Base-by-base conservation (phyloP, 2,329 filamentous ascomycete species). In the Hyphodiscus sp. region DNA sequence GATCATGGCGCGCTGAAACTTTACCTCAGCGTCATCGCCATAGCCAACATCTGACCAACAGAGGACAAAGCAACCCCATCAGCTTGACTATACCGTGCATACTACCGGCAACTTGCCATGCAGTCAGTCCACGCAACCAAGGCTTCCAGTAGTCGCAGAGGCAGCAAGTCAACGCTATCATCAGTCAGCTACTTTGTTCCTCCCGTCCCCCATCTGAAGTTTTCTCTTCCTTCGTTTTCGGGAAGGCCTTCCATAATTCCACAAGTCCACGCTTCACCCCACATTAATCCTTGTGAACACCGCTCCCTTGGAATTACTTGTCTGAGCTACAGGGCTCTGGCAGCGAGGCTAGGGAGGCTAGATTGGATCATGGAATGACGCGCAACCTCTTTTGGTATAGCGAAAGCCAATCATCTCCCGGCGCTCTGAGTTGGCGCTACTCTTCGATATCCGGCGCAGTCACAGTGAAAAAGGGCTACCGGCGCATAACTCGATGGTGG, bases 261-360 rank as follows among this genome's bases (percentile, higher is more conserved):
- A 26, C 23, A 26, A 26, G 3, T 26, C 23, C 23, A 26, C 23
- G 23, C 23, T 51, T 38, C 53, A 55, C 53, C 53, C 53, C 53
- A 51, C 53, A 55, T 49, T 49, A 55, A 55, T 53, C 50, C 53
- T 23, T 38, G 53, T 16, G n/a, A 42, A 47, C 20, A 30, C 45
- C 45, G n/a, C 19, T 26, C 45, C 26, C 18, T 47, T 47, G 45
- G 45, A 47, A 47, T 26, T 26, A 26, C n/a, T n/a, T n/a, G n/a
- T n/a, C n/a, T 30, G 16, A 30, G 26, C 45, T 18, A 18, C 20
- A 18, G 42, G 42, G 1, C 43, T 45, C 18, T 44, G 16, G 13
- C 11, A 13, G 11, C 18, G 43, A 30, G 18, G 33, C 33, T 38
- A 38, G 33, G 11, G 5, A 38, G 33, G 13, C 13, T 38, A 38